phyloP scores from a whole-genome alignment of 1,139 yeast species.

The Nadsonia commutata region DNA sequence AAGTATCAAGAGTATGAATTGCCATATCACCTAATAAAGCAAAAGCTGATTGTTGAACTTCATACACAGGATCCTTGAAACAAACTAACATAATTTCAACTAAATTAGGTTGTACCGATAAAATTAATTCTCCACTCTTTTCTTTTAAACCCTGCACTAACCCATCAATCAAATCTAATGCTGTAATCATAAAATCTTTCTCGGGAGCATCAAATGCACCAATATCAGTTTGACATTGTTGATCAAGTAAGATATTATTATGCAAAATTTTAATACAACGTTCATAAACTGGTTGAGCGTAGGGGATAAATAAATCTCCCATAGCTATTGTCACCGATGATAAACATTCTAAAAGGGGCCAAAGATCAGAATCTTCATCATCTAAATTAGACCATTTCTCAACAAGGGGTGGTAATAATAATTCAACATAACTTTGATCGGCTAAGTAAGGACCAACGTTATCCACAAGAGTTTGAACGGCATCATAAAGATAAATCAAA shows the following conservation, averaged over 20 bases:
- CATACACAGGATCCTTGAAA: conserved; percentile 61
- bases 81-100: conserved; percentile 55
- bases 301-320: conserved; percentile 75
- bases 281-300: conserved; percentile 77
- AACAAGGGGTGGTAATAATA: conserved; percentile 67
- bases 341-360: conserved; percentile 89
- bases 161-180: conserved; percentile 83
- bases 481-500: conserved; percentile 69
- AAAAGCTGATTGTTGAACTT: conserved; percentile 84
- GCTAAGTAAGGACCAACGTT: conserved; percentile 39
- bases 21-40: conserved; percentile 84
- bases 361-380: conserved; percentile 70
- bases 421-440: conserved; percentile 40
- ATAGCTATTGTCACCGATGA: conserved; percentile 81
- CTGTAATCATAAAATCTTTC: conserved; percentile 78
- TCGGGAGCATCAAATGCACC: conserved; percentile 58
- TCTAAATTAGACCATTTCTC: conserved; percentile 58
- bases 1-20: conserved; percentile 42
- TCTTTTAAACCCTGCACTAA: conserved; percentile 73
- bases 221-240: conserved; percentile 53
- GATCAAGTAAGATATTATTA: conserved; percentile 54
- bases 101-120: conserved; percentile 28
- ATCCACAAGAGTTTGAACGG: conserved; percentile 84
- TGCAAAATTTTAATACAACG: conserved; percentile 60
- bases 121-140: conserved; percentile 45